Base-by-base conservation (phyloP, 2,329 filamentous ascomycete genomes). In the Didymellaceae sp. region DNA sequence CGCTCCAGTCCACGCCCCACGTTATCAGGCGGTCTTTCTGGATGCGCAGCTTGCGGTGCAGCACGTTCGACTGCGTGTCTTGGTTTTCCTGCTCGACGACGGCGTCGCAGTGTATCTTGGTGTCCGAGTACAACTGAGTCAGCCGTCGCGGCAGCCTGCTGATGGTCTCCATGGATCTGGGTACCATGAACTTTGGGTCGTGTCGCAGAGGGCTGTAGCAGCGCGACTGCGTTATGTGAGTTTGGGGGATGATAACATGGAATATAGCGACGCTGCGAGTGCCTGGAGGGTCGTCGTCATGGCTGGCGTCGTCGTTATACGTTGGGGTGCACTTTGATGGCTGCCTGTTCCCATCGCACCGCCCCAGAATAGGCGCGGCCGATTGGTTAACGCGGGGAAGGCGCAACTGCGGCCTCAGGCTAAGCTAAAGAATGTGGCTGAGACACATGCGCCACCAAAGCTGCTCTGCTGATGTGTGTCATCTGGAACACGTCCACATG, bases 1-100 rank as follows among this genome's bases (percentile, higher is more conserved):
- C 88, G 47, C 86, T 89, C 89, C 89, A 93, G 70, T 91, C 87
- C 43, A 91, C 77, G 0, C 89, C 89, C 89, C 89, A 93, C 53
- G 85, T 87, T 51, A 90, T 85, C 37, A 92, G 78, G 13, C 89
- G 82, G 74, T 91, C 88, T 70, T 90, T 90, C 64, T 92, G 89
- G 59, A 91, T 91, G 57, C 87, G 83, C 58, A 91, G 82, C 70
- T 90, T 90, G 56, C 88, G 86, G 68, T 91, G 87, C 24, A 92
- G 77, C 13, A 82, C 81, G 64, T 86, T 85, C 67, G 89, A 83
- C 37, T 68, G 71, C n/a, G 67, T 86, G 80, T 66, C 87, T 77
- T 63, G 82, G 76, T 74, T 63, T 67, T 84, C 63, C 68, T 84
- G 72, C 80, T 86, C 57, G 80, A 80, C 44, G 67, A 89, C 85